Percentiles rank a stretch among this genome's conserved stretches.
Conservation (phyloP, 2,329 filamentous ascomycete genomes). For the Paecilomyces sp. region DNA sequence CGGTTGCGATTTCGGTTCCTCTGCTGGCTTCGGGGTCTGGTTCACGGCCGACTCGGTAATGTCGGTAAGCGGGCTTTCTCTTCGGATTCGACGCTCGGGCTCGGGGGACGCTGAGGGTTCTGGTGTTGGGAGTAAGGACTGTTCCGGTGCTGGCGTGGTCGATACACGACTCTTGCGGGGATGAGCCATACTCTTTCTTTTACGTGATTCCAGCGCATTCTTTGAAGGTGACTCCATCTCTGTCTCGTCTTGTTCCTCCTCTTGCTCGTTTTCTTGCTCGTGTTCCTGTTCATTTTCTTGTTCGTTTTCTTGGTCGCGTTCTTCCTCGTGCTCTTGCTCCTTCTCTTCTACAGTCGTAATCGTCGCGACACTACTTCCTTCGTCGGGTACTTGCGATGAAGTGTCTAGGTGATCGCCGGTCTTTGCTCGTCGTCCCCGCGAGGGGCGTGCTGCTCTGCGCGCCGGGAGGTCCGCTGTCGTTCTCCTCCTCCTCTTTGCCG, state of each 20-base stretch:
- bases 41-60: slow-evolving; percentile 64
- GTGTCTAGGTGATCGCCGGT: slow-evolving; percentile 50
- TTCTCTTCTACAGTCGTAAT: slow-evolving; percentile 3
- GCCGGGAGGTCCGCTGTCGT: slow-evolving; percentile 45
- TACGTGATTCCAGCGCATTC: slow-evolving; percentile 51
- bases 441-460: slow-evolving; percentile 24
- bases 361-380: slow-evolving; percentile 22
- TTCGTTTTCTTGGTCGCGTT: neutral
- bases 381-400: slow-evolving; percentile 40
- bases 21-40: slow-evolving; percentile 41
- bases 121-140: slow-evolving; percentile 40
- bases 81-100: slow-evolving; percentile 33
- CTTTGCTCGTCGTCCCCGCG: slow-evolving; percentile 37
- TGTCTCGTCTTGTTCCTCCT: slow-evolving; percentile 16
- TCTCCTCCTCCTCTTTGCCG: slow-evolving; percentile 50
- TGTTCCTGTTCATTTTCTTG: neutral
- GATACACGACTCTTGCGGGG: slow-evolving; percentile 36
- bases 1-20: slow-evolving; percentile 41
- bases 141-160: slow-evolving; percentile 29
- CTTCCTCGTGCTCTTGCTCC: neutral
- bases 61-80: slow-evolving; percentile 55
- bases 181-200: slow-evolving; percentile 56
- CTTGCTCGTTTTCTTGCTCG: neutral
- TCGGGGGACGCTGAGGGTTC: slow-evolving; percentile 52
- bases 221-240: slow-evolving; percentile 50